Evolutionary conservation across 1,139 yeast genomes (phyloP), one percentile per base, ranked within the genome.

Genomic region (Magnusiomyces starmeri): DNA sequence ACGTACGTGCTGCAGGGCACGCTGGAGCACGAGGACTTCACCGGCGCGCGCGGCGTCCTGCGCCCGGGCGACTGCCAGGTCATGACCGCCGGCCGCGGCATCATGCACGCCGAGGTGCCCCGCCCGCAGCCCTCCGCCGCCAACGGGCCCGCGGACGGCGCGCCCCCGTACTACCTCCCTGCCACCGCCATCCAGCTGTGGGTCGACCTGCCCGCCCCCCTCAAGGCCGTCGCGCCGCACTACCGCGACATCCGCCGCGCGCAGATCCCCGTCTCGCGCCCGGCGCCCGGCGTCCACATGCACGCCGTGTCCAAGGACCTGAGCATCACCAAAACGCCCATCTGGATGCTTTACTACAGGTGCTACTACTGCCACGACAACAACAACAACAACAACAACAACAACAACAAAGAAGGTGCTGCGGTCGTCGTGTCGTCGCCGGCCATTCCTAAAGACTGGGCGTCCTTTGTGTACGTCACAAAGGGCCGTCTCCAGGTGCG

Each of bases 81-180:
- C 64, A 86, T 86, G 95, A 85, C 94, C 45, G 95, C 95, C 7
- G 95, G 95, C 54, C 78, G 75, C 59, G 95, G 94, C 53, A 79
- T 85, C 42, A 85, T 85, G 46, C 95, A 85, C 64, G 75, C 85
- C 7, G 94, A 85, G 64, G 83, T 85, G 78, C 94, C 94, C 10
- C 43, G 47, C 10, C 46, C 51, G 2, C 43, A 39, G 4, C 34
- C 6, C 20, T 49, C 32, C 6, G 37, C 24, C 26, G 40, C 20
- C 14, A 42, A 37, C 10, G n/a, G n/a, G n/a, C 34, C 16, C 10
- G 51, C 32, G 3, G 37, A 24, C 18, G 43, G 35, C 10, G 26
- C 37, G 4, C 18, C 52, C 2, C 10, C 39, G 9, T 16, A 9
- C 7, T 40, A 8, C 16, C 16, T 22, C 20, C 43, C 46, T 10